Evolutionary conservation across 768 basidiomycete genomes (phyloP).

Genomic region (Lactarius psammicola): DNA sequence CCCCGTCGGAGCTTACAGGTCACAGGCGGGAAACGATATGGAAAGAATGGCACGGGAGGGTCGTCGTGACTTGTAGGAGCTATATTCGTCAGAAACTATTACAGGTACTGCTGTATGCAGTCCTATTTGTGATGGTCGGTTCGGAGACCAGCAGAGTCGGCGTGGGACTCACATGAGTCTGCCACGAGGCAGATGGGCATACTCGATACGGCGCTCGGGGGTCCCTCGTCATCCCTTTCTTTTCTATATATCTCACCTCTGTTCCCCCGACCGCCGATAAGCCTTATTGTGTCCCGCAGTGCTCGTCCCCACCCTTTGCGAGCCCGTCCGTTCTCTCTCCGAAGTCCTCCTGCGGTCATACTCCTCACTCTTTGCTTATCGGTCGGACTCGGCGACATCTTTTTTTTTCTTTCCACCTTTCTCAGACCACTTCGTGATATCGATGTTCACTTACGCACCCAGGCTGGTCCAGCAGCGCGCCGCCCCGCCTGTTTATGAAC

Average conservation of each 20-base stretch:
- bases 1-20: slow-evolving; percentile 17
- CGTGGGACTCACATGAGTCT: slow-evolving; percentile 19
- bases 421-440: background rate
- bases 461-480: slow-evolving; percentile 24
- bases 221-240: slow-evolving; percentile 21
- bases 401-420: slow-evolving; percentile 3
- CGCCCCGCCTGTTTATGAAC: slow-evolving; percentile 10
- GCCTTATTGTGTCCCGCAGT: slow-evolving; percentile 17
- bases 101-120: background rate
- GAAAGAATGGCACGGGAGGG: background rate
- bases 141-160: background rate
- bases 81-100: background rate
- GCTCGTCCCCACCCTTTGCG: slow-evolving; percentile 5
- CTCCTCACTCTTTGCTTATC: slow-evolving; percentile 16
- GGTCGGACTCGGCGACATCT: slow-evolving; percentile 11
- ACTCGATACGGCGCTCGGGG: slow-evolving; percentile 17
- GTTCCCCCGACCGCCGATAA: slow-evolving; percentile 21
- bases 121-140: background rate
- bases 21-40: slow-evolving; percentile 6
- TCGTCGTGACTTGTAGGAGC: background rate
- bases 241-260: slow-evolving; percentile 14
- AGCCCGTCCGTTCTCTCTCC: background rate
- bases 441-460: slow-evolving; percentile 21
- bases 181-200: slow-evolving; percentile 19
- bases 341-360: slow-evolving; percentile 7